A percentile compares a stretch with the other conserved stretches of the same genome.
These are phyloP conservation scores for Prunus mongolica DNA, from an alignment of 306 rosid genomes.

Conservation along the genomic window DNA sequence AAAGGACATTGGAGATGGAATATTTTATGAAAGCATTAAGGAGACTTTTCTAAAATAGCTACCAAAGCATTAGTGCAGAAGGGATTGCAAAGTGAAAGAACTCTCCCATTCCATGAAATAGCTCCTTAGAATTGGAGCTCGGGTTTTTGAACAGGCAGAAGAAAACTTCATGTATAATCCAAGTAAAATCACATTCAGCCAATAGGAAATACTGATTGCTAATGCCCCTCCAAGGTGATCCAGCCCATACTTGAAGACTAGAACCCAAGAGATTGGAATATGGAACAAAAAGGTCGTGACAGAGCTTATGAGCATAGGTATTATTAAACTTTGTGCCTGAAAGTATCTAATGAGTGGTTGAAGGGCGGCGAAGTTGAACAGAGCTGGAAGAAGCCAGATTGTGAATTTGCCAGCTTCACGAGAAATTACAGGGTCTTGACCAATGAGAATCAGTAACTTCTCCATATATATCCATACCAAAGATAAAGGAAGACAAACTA, in stretches of 20 bases:
- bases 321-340: constrained; percentile 45
- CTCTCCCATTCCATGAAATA: constrained; percentile 40
- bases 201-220: constrained; percentile 44
- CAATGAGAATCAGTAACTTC: constrained; percentile 34
- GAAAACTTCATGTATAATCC: constrained; percentile 48
- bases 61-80: constrained; percentile 59
- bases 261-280: constrained; percentile 47
- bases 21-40: too few species aligned
- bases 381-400: constrained; percentile 50
- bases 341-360: constrained; percentile 48
- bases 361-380: constrained; percentile 42
- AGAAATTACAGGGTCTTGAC: constrained; percentile 59
- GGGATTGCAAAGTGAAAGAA: constrained; percentile 53
- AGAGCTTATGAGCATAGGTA: constrained; percentile 46
- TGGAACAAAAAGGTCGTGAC: constrained; percentile 22
- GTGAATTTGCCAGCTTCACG: constrained; percentile 49
- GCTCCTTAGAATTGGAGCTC: constrained; percentile 43
- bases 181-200: constrained; percentile 46
- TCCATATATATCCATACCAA: constrained; percentile 42
- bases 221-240: constrained; percentile 48
- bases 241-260: constrained; percentile 43
- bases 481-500: constrained; percentile 43
- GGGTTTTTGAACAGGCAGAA: constrained; percentile 43
- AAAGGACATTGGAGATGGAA: not conserved
- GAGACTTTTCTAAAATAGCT: too few species aligned